phyloP scores from a whole-genome alignment of 768 basidiomycete species.

The Leucocoprinus birnbaumii region DNA sequence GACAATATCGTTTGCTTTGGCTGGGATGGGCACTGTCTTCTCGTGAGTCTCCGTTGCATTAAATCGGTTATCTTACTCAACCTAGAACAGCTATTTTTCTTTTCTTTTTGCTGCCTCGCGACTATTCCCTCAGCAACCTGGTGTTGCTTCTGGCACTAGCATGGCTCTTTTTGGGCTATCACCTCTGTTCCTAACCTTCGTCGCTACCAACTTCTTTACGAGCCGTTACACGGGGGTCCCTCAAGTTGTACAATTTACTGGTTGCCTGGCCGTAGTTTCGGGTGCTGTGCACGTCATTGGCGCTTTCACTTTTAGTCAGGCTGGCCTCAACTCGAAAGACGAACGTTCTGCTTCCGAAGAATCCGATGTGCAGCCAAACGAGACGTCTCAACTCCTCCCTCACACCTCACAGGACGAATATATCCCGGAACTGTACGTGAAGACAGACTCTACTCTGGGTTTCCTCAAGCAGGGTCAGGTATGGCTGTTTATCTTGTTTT shows the following conservation, averaged over 20 bases:
- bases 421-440: slow-evolving; percentile 9
- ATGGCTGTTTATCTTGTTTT: slow-evolving; percentile 57
- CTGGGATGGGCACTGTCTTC: slow-evolving; percentile 67
- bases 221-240: slow-evolving; percentile 37
- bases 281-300: slow-evolving; percentile 54
- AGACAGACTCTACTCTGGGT: slow-evolving; percentile 28
- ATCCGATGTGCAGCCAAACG: slow-evolving; percentile 16
- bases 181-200: slow-evolving; percentile 64
- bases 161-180: slow-evolving; percentile 82
- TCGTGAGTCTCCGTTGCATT: slow-evolving; percentile 64
- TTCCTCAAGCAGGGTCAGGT: slow-evolving; percentile 57
- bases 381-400: slow-evolving; percentile 30
- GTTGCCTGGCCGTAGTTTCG: slow-evolving; percentile 53
- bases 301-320: slow-evolving; percentile 28
- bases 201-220: slow-evolving; percentile 65
- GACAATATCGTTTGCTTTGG: slow-evolving; percentile 55
- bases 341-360: slow-evolving; percentile 3
- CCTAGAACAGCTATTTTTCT: slow-evolving; percentile 56
- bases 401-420: not conserved
- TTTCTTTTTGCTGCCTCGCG: slow-evolving; percentile 74
- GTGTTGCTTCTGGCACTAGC: slow-evolving; percentile 61
- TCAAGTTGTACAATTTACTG: slow-evolving; percentile 45
- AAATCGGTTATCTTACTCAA: not conserved
- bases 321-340: slow-evolving; percentile 6
- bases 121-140: slow-evolving; percentile 62